phyloP scores from a whole-genome alignment of 2,329 filamentous ascomycete species.

The Huntiella bhutanensis region DNA sequence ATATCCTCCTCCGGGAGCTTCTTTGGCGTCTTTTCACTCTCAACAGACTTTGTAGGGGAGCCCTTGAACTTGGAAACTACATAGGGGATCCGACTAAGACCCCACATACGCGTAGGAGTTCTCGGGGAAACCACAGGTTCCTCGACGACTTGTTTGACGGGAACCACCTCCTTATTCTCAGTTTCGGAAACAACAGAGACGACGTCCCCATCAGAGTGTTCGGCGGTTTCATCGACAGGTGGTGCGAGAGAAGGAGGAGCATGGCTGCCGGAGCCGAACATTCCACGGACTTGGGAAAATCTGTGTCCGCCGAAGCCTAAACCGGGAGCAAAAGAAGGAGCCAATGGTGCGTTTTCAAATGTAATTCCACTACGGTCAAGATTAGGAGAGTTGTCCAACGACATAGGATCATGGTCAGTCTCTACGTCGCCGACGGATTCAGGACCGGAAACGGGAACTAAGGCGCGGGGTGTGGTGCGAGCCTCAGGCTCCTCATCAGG shows the following conservation, averaged over 20 bases:
- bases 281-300: not conserved
- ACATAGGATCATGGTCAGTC: conserved; percentile 2
- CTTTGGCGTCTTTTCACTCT: no score
- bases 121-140: no score
- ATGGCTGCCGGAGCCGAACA: not conserved
- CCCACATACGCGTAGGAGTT: no score
- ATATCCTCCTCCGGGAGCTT: not conserved
- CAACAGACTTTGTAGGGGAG: no score
- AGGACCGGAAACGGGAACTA: not conserved
- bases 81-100: no score
- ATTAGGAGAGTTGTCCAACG: not conserved
- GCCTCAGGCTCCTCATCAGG: not conserved
- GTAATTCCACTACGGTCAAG: not conserved
- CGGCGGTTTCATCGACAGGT: not conserved
- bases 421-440: conserved; percentile 5
- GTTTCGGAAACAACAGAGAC: not conserved
- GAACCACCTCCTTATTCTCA: not conserved
- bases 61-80: no score
- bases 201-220: conserved; percentile 2
- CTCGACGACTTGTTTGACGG: no score
- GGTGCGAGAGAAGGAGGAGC: not conserved
- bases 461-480: conserved; percentile 2
- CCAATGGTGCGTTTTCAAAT: not conserved
- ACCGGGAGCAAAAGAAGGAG: not conserved
- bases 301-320: not conserved